phyloP scores from a whole-genome alignment of 208 protist species.

The Phytomonas serpens region DNA sequence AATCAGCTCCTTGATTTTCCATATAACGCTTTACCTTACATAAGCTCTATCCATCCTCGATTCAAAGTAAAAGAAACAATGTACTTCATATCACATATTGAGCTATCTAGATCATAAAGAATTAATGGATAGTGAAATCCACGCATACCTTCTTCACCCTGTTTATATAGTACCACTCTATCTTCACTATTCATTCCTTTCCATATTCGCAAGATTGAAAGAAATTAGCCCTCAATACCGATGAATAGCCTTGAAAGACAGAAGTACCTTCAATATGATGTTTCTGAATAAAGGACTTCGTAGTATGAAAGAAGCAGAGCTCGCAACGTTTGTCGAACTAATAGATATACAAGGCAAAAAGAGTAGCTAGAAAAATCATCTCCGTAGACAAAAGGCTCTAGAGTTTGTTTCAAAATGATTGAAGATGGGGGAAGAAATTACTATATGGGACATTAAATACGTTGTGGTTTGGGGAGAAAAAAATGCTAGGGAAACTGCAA shows the following conservation, averaged over 20 bases:
- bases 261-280: background rate
- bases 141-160: background rate
- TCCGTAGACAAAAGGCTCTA: background rate
- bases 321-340: background rate
- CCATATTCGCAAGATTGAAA: background rate
- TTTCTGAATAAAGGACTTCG: background rate
- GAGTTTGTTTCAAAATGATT: background rate
- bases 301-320: background rate
- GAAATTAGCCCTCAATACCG: background rate
- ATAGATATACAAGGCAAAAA: background rate
- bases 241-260: background rate
- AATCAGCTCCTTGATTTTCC: background rate
- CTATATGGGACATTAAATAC: background rate
- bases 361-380: background rate
- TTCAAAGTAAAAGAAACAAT: background rate
- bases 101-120: background rate
- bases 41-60: background rate
- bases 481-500: background rate
- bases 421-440: background rate
- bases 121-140: background rate
- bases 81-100: background rate
- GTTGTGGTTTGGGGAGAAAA: background rate
- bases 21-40: background rate
- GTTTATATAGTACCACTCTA: background rate
- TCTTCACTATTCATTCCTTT: background rate